Evolutionary conservation across 2,329 filamentous ascomycete species (phyloP), one percentile per base, ranked within the genome.

Genomic region (Penicillium sp.): DNA sequence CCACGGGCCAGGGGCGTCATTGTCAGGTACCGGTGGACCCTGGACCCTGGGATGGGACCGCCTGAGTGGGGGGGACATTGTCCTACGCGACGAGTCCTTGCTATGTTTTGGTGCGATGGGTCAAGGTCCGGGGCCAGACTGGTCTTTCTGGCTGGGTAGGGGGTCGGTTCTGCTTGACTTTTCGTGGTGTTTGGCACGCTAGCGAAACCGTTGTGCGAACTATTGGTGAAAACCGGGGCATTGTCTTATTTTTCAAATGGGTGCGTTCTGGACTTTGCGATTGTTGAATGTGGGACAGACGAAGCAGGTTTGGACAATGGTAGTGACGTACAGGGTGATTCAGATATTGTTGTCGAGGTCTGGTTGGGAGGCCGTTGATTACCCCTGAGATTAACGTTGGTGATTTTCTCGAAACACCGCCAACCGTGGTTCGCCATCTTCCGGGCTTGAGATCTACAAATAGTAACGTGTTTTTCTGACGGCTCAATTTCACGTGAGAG

Each of bases 21-120:
- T 44, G 33, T 51, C 49, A 57, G 55, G 53, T 53, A 57, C 53
- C 46, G 28, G 52, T 55, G 52, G 52, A 50, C 50, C 47, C 38
- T 27, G 46, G 47, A 46, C 47, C 44, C 44, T 47, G 47, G 31
- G 30, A 45, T 13, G 30, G 28, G 41, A 24, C 28, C n/a, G 25
- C 46, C 27, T 16, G 42, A 27, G 5, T 48, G 35, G 33, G 44
- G 42, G 46, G 40, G 44, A 54, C 44, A 28, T 25, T 38, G 16
- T 38, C 35, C 16, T 38, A 38, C 31, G 31, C 31, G n/a, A 35
- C 8, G n/a, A 7, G 5, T 6, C n/a, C n/a, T n/a, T 16, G n/a
- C 30, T 16, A 6, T 36, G 33, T 36, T 22, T 38, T 10, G 35
- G 16, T 36, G 33, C 7, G 31, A 33, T 33, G 35, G 16, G 9